Evolutionary conservation across 2,329 filamentous ascomycete species (phyloP), one percentile per base, ranked within the genome.

Genomic region (Ambrosiella cleistominuta): DNA sequence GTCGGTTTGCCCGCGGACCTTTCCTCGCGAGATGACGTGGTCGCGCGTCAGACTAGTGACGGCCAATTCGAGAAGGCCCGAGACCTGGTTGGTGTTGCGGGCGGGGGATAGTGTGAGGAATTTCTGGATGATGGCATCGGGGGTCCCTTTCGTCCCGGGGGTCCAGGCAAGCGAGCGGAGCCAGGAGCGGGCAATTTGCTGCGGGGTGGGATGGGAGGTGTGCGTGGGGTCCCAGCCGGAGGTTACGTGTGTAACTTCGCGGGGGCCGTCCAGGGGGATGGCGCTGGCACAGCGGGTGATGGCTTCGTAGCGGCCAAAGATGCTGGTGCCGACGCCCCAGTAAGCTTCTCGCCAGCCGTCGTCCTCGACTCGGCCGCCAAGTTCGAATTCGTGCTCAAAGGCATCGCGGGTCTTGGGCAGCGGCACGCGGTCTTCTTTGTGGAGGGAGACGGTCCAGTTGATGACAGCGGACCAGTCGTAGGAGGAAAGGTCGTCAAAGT

Each of bases 401-500:
- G 36, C 52, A 12, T 55, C 52, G 12, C 52, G 52, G 11, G 59
- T 55, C 15, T 15, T 27, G 7, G 59, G 59, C 11, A 60, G 40
- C 27, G 56, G 56, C 19, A 60, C 56, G 13, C 59, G 59, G 19
- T 60, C 51, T 27, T 60, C 59, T 15, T 56, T 57, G 27, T 60
- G 69, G 3, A 79, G 76, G 19, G 74, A 72, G 62, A 80, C 70
- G 1, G 82, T 76, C 86, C 86, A 91, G 40, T 76, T 72, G 52
- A 89, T 76, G 5, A 90, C 68, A 3, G 67, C 68, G 8, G 72
- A 69, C 85, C 86, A 89, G 65, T 90, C 82, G 60, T 87, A 88
- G 1, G 75, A 74, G 44, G 76, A 67, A 0, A 81, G 73, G 51
- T 84, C 70, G 55, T 85, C 74, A 62, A 79, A 86, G 66, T 88